Conservation (phyloP, 176 grass and related monocot genomes). For the Bonia amplexicaulis region DNA sequence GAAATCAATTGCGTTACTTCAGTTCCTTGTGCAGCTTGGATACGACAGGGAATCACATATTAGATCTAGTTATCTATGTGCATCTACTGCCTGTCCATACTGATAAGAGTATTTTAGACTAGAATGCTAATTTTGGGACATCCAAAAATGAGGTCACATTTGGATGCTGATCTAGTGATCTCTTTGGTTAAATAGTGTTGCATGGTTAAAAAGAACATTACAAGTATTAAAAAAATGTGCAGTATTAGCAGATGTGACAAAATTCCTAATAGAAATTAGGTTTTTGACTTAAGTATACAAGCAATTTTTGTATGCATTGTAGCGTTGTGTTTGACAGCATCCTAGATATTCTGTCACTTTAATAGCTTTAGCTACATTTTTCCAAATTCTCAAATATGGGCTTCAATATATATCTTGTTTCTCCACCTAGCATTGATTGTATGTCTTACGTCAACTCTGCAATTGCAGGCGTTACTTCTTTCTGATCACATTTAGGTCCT, state of each 20-base stretch:
- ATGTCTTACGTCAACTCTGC: background rate
- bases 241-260: background rate
- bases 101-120: background rate
- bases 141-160: background rate
- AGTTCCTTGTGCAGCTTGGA: constrained; percentile 6
- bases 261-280: background rate
- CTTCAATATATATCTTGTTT: background rate
- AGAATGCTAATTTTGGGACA: background rate
- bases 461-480: constrained; percentile 90
- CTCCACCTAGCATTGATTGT: background rate
- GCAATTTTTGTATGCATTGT: background rate
- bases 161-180: background rate
- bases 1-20: background rate
- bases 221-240: background rate
- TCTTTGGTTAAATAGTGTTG: constrained; percentile 5
- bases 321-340: background rate
- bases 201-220: constrained; percentile 2
- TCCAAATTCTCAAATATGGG: background rate
- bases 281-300: background rate
- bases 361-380: background rate
- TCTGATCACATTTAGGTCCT: constrained; percentile 87
- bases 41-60: background rate
- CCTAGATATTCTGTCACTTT: background rate
- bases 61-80: background rate
- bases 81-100: background rate